These are phyloP conservation scores for Orbilia blumenaviensis DNA, from an alignment of 2,329 filamentous ascomycete genomes.

Conservation along the genomic window DNA sequence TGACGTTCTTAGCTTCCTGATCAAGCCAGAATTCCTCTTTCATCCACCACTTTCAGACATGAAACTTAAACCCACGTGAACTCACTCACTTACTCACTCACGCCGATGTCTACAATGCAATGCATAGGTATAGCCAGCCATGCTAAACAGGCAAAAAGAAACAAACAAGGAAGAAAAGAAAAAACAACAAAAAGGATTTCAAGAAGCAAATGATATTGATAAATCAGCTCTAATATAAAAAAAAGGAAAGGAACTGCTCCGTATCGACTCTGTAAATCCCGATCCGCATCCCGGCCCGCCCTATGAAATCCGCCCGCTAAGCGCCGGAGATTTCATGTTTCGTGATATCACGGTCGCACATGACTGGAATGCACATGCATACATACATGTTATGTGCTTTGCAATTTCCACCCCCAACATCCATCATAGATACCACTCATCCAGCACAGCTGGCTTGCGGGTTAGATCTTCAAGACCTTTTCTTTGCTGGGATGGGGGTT, in stretches of 20 bases:
- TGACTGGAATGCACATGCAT: background rate
- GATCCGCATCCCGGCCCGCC: slow-evolving; percentile 10
- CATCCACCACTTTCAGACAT: background rate
- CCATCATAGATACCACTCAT: too few species aligned
- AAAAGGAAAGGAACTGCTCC: too few species aligned
- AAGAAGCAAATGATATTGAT: background rate
- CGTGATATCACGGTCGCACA: slow-evolving; percentile 2
- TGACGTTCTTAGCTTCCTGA: slow-evolving; percentile 1
- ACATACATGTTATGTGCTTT: background rate
- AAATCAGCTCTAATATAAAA: background rate
- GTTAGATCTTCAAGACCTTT: too few species aligned
- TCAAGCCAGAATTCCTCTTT: slow-evolving; percentile 11
- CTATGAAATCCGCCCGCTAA: slow-evolving; percentile 34
- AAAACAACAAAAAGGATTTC: too few species aligned
- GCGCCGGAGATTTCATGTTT: slow-evolving; percentile 10
- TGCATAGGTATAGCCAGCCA: too few species aligned
- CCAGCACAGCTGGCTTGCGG: too few species aligned
- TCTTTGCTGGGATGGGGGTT: too few species aligned
- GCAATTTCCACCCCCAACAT: background rate
- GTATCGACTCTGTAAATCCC: background rate
- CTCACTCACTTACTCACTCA: background rate
- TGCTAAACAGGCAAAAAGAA: too few species aligned
- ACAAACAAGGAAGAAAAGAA: too few species aligned
- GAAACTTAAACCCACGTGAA: background rate
- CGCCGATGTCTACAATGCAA: too few species aligned